Percentiles rank a stretch among this genome's conserved stretches.
These are phyloP conservation scores for Gossypium trilobum DNA, from an alignment of 441 rosid genomes.

Conservation along the genomic window DNA sequence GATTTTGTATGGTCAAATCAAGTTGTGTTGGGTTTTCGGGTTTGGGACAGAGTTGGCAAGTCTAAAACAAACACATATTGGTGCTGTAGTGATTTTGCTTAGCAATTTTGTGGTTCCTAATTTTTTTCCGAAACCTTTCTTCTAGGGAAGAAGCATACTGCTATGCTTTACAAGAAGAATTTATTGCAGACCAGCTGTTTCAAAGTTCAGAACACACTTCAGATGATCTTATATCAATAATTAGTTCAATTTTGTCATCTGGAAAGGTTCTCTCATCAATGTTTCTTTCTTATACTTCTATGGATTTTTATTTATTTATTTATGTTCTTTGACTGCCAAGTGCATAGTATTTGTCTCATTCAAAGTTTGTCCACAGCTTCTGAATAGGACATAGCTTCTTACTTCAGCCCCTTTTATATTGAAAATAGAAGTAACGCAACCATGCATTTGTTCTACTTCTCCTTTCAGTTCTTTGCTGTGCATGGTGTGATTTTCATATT, in stretches of 20 bases:
- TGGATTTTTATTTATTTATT: not conserved
- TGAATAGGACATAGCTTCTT: not conserved
- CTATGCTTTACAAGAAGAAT: constrained; percentile 76
- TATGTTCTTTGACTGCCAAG: not conserved
- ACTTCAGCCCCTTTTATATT: not conserved
- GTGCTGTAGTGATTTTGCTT: not conserved
- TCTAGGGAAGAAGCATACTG: constrained; percentile 60
- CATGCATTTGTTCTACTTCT: not conserved
- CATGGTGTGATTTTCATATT: not conserved
- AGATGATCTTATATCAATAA: constrained; percentile 63
- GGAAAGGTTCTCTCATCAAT: constrained; percentile 45
- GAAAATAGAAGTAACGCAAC: not conserved
- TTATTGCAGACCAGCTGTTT: constrained; percentile 81
- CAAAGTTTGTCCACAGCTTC: not conserved
- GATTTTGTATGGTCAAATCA: not conserved
- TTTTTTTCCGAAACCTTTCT: constrained; percentile 18
- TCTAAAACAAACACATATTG: not conserved
- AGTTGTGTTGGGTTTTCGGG: not conserved
- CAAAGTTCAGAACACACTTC: constrained; percentile 61
- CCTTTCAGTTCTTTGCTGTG: not conserved
- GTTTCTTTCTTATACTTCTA: constrained; percentile 6
- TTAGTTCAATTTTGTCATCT: constrained; percentile 51
- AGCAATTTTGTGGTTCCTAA: not conserved
- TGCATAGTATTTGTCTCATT: not conserved
- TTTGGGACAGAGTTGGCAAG: not conserved